These are phyloP conservation scores for Microbotryum intermedium DNA, from an alignment of 1,284 basidiomycete genomes.

Conservation along the genomic window DNA sequence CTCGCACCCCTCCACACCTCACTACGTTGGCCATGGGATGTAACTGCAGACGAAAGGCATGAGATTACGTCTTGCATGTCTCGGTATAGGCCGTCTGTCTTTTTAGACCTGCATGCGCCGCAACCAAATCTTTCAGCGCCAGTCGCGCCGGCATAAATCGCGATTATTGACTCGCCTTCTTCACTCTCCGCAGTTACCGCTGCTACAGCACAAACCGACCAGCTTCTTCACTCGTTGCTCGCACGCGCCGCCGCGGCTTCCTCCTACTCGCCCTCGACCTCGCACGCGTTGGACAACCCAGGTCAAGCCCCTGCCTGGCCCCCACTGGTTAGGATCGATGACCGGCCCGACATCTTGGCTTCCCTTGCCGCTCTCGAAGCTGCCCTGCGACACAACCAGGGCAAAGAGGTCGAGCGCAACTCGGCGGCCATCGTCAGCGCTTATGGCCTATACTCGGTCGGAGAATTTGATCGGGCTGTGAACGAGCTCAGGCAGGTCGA, in stretches of 20 bases:
- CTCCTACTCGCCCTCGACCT: not conserved
- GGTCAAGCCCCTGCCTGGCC: constrained; percentile 1
- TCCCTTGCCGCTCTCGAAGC: constrained; percentile 5
- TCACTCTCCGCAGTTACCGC: not conserved
- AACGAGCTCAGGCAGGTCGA: not conserved
- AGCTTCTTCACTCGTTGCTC: constrained; percentile 2
- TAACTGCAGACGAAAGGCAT: too few species aligned
- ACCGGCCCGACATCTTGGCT: not conserved
- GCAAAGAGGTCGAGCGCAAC: not conserved
- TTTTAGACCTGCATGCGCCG: too few species aligned
- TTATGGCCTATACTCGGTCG: constrained; percentile 6
- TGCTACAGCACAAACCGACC: constrained; percentile 6
- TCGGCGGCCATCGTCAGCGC: constrained; percentile 12
- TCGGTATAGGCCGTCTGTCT: too few species aligned
- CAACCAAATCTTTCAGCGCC: too few species aligned
- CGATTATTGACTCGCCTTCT: not conserved
- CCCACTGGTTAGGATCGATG: not conserved
- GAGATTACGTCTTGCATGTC: too few species aligned
- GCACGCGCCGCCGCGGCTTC: not conserved
- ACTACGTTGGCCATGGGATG: too few species aligned
- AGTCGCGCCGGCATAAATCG: too few species aligned
- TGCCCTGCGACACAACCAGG: not conserved
- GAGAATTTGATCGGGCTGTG: not conserved
- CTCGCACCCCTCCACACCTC: too few species aligned
- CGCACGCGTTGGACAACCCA: not conserved